Base-by-base conservation (phyloP, 495 filamentous ascomycete genomes). In the Aspergillus homomorphus region DNA sequence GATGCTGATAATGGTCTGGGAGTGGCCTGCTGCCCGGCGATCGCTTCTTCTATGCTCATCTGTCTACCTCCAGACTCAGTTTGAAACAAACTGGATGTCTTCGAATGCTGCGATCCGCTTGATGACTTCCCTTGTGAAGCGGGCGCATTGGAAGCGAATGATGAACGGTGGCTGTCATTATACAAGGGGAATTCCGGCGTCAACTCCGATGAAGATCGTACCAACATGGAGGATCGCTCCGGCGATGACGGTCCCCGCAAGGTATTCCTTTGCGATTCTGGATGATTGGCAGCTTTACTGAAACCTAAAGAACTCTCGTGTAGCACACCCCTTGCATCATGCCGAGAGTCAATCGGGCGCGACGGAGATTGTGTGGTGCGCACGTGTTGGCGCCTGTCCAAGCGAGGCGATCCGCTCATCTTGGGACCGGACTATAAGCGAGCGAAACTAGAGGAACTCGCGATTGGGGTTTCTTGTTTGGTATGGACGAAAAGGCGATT, bases 271-370 rank as follows among this genome's bases (percentile, higher is more conserved):
- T 38, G 33, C 33, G 33, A 38, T 14, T 38, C 33, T 7, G 33
- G 12, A 38, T 38, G 7, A 38, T 7, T 38, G 4, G 33, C 33
- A 14, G 33, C 33, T 12, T 38, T 38, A 38, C 33, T 38, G 33
- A 38, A 38, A 38, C 33, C 12, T 12, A 38, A 38, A 38, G 33
- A 2, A 38, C 33, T 12, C 2, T 38, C 6, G 4, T 38, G 33
- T 38, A 5, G 8, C 5, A 2, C 33, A 38, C 33, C 33, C 33
- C 33, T 38, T 56, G 42, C 61, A 44, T 41, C 50, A 51, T 64
- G 59, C 53, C 60, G 58, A 42, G 64, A 57, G 55, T 71, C 60
- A 30, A 69, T 59, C 24, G 58, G 69, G 58, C 67, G 57, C n/a
- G 67, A 65, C 28, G 66, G 53, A 41, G 60, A 56, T 18, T 66